phyloP scores from a whole-genome alignment of 768 basidiomycete genomes.

The Suillus subalutaceus region DNA sequence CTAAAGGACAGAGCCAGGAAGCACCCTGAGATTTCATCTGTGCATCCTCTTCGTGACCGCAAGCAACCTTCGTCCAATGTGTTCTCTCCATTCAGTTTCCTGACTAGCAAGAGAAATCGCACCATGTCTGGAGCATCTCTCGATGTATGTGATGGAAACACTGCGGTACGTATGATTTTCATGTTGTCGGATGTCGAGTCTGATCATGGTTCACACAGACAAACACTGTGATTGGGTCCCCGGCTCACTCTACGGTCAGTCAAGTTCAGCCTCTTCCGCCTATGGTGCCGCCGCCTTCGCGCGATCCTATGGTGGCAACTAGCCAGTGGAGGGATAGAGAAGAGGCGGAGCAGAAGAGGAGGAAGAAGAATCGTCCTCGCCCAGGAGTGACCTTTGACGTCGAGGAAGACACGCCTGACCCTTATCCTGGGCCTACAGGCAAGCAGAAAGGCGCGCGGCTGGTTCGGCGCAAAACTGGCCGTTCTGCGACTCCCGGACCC shows the following conservation, averaged over 20 bases:
- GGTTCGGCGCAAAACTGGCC: constrained; percentile 34
- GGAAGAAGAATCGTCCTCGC: constrained; percentile 41
- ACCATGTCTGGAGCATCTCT: constrained; percentile 75
- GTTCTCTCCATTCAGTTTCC: constrained; percentile 65
- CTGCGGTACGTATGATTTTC: constrained; percentile 57
- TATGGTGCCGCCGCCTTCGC: constrained; percentile 51
- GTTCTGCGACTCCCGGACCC: constrained; percentile 27
- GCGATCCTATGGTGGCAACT: constrained; percentile 67
- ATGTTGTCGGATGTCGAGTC: constrained; percentile 8
- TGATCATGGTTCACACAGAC: constrained; percentile 40
- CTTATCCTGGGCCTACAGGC: constrained; percentile 23
- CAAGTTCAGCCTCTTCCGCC: constrained; percentile 50
- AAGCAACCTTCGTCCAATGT: constrained; percentile 48
- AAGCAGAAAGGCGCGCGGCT: constrained; percentile 27
- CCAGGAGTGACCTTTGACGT: constrained; percentile 73
- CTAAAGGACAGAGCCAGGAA: constrained; percentile 21
- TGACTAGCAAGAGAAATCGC: constrained; percentile 59
- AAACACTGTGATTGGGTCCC: constrained; percentile 76
- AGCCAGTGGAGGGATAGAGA: constrained; percentile 72
- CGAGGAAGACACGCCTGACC: constrained; percentile 54
- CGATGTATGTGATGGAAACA: constrained; percentile 75
- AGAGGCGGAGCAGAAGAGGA: constrained; percentile 50
- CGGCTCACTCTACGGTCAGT: constrained; percentile 70
- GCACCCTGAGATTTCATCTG: constrained; percentile 31
- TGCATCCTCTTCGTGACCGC: constrained; percentile 35